Conservation (phyloP, 108 stramenopile genomes). For the Pseudonitzschia delicatissima region DNA sequence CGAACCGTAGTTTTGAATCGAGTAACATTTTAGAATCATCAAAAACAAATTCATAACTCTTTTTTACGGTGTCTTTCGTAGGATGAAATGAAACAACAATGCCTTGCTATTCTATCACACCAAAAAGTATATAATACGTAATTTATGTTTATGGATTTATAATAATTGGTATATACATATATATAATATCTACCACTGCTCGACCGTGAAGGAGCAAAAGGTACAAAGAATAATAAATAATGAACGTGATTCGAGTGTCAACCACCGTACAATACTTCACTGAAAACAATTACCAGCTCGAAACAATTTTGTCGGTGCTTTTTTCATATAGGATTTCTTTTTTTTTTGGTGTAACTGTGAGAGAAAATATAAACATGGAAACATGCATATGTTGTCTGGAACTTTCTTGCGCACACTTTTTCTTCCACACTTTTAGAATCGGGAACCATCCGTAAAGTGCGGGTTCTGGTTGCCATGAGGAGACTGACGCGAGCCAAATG, state of each 20-base stretch:
- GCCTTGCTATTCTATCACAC: too few relatives aligned
- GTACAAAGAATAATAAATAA: not conserved
- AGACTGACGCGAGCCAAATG: conserved; percentile 4
- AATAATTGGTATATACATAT: not conserved
- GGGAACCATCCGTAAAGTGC: not conserved
- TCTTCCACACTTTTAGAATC: not conserved
- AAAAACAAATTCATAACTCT: not conserved
- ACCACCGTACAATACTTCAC: conserved; percentile 25
- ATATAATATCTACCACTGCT: not conserved
- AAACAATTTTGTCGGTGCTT: not conserved
- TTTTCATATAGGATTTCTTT: not conserved
- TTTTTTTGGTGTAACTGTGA: not conserved
- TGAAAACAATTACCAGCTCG: conserved; percentile 1
- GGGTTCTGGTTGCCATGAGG: not conserved
- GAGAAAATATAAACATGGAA: not conserved
- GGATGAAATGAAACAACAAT: not conserved
- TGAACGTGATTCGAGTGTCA: conserved; percentile 26
- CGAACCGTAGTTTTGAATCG: not conserved
- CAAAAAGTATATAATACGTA: conserved; percentile 2
- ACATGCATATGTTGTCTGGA: not conserved
- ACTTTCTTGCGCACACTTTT: too few relatives aligned
- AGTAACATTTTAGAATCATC: too few relatives aligned
- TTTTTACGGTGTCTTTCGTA: too few relatives aligned
- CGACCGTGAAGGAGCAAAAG: not conserved
- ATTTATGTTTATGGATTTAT: not conserved